Evolutionary conservation across 2,329 filamentous ascomycete genomes (phyloP), one percentile per base, ranked within the genome.

Genomic region (Monosporascus sp.): DNA sequence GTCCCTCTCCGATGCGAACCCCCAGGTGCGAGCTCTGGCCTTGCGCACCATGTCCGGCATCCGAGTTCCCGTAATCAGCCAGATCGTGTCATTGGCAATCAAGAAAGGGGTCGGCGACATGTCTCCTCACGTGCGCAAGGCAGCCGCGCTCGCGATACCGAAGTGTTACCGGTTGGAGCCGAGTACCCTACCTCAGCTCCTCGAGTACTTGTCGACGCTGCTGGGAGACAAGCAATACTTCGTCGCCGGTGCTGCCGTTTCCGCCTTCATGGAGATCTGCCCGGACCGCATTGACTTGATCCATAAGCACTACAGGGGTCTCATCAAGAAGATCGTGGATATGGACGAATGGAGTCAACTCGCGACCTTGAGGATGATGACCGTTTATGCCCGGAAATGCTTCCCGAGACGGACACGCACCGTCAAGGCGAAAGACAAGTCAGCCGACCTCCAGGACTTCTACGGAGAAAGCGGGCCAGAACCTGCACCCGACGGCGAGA

Each of bases 341-440:
- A 99, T 99, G 94, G 94, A 99, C 66, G 94, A 99, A 72, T 99
- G 94, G 94, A 89, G 91, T 43, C 94, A 99, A 72, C 71, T 97
- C 51, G 88, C 90, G 2, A 89, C 89, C 3, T 67, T 99, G 61
- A 82, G 85, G 39, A 76, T 99, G 59, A 86, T 97, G 83, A 87
- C 88, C 1, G 76, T 85, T 22, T 99, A 99, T 69, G 85, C 89
- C 2, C 83, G 94, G 51, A 88, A 83, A 66, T 97, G 90, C 69
- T 99, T 99, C 62, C 92, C 94, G 0, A 78, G 80, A 52, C 80
- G 81, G 66, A 87, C 77, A 8, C 84, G 77, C 59, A 72, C 80
- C 2, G 83, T 77, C 43, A 84, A 75, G 60, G 64, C 60, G 47
- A 70, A 65, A 55, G 56, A 65, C 50, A 59, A 63, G 52, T 25